These are phyloP conservation scores for Skeletonema grethae DNA, from an alignment of 108 stramenopile species.

Conservation along the genomic window DNA sequence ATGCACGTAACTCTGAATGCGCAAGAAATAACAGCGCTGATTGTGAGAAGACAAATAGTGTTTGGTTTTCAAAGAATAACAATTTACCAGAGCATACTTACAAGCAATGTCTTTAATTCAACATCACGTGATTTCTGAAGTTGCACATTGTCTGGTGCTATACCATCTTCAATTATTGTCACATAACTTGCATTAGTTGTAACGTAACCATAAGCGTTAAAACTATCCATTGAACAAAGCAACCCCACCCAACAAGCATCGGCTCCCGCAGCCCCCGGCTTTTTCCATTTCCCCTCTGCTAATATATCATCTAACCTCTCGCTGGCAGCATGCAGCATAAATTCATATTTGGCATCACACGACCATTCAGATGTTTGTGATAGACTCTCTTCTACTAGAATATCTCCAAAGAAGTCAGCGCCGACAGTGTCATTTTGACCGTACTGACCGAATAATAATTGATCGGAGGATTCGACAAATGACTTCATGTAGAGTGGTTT, in stretches of 20 bases:
- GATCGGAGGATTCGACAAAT: slow-evolving; percentile 13
- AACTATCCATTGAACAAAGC: slow-evolving; percentile 29
- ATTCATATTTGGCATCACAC: slow-evolving; percentile 33
- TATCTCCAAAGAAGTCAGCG: slow-evolving; percentile 20
- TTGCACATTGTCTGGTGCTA: slow-evolving; percentile 28
- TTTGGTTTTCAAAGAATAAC: too few relatives aligned
- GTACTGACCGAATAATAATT: slow-evolving; percentile 21
- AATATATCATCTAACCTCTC: slow-evolving; percentile 26
- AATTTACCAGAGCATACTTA: slow-evolving; percentile 4
- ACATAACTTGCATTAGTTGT: slow-evolving; percentile 40
- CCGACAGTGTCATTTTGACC: slow-evolving; percentile 14
- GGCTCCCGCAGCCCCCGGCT: slow-evolving; percentile 16
- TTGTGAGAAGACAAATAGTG: background rate
- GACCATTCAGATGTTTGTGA: slow-evolving; percentile 35
- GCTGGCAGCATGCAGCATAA: slow-evolving; percentile 33
- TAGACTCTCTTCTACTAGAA: slow-evolving; percentile 18
- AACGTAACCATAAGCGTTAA: slow-evolving; percentile 44
- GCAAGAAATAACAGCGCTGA: background rate
- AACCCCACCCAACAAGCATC: slow-evolving; percentile 49
- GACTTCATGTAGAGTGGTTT: slow-evolving; percentile 33
- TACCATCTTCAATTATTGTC: slow-evolving; percentile 26
- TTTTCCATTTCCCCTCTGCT: slow-evolving; percentile 36
- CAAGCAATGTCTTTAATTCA: slow-evolving; percentile 37
- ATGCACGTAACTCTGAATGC: slow-evolving; percentile 20
- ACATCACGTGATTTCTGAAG: slow-evolving; percentile 29